phyloP scores from a whole-genome alignment of 2,329 filamentous ascomycete genomes.

The Cryphonectria nitschkei region DNA sequence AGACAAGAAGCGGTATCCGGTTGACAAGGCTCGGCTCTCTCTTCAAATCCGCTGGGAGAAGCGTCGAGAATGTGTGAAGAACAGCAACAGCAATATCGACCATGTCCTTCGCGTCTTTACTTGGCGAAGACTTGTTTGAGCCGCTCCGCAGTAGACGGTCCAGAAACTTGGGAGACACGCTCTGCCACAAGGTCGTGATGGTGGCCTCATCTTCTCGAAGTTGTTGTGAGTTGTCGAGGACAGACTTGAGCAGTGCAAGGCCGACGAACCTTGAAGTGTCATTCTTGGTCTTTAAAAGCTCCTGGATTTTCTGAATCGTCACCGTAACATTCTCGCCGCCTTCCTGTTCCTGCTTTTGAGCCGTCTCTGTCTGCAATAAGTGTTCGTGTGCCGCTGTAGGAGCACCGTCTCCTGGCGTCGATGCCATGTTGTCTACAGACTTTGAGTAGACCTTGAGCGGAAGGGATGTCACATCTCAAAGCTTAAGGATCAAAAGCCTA shows the following conservation, averaged over 20 bases:
- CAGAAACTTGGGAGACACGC: conserved; percentile 65
- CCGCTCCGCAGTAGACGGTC: conserved; percentile 64
- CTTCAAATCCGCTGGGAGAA: conserved; percentile 55
- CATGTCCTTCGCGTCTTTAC: conserved; percentile 60
- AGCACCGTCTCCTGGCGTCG: not conserved
- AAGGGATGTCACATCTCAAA: not conserved
- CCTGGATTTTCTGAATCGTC: conserved; percentile 50
- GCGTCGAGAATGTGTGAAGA: conserved; percentile 62
- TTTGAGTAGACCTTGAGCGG: not conserved
- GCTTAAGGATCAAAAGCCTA: not conserved
- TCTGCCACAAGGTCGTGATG: conserved; percentile 59
- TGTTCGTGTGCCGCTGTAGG: not conserved
- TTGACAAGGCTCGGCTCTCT: conserved; percentile 52
- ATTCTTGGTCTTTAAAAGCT: conserved; percentile 61
- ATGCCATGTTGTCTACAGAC: not conserved
- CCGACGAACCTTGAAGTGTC: conserved; percentile 72
- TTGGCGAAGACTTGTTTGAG: conserved; percentile 38
- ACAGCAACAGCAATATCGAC: conserved; percentile 65
- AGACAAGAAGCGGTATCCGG: conserved; percentile 58
- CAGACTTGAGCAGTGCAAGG: conserved; percentile 66
- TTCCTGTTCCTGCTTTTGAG: not conserved
- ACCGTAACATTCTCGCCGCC: not conserved
- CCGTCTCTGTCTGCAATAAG: not conserved
- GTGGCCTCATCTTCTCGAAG: conserved; percentile 51
- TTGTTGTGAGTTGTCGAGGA: conserved; percentile 63